A percentile compares a stretch with the other conserved stretches of the same genome.
Conservation (phyloP, 2,329 filamentous ascomycete species). For the Exophiala phaeomuriformis region DNA sequence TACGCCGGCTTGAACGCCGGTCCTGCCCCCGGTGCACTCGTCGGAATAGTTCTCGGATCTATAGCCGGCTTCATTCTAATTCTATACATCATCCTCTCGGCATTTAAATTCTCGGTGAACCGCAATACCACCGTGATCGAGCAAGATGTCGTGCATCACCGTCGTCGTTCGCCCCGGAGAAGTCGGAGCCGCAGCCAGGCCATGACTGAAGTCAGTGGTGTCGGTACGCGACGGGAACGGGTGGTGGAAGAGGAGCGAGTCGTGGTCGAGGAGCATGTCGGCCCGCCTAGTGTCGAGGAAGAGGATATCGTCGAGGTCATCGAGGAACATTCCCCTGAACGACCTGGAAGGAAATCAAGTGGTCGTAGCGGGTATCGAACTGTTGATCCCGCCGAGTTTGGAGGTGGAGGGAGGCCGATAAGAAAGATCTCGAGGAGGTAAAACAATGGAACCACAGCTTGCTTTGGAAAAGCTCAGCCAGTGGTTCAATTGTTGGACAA, state of each 20-base stretch:
- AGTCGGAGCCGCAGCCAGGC: constrained; percentile 7
- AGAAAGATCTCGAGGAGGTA: constrained; percentile 21
- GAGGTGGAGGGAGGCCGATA: constrained; percentile 21
- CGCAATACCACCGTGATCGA: constrained; percentile 10
- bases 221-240: constrained; percentile 5
- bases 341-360: constrained; percentile 12
- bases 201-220: constrained; percentile 6
- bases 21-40: constrained; percentile 43
- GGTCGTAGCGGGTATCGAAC: constrained; percentile 25
- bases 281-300: constrained; percentile 13
- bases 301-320: constrained; percentile 29
- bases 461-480: too few species aligned
- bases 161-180: constrained; percentile 9
- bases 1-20: constrained; percentile 50
- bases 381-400: constrained; percentile 27
- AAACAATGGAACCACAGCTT: too few species aligned
- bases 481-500: too few species aligned
- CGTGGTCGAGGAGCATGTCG: constrained; percentile 19
- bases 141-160: constrained; percentile 20
- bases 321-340: constrained; percentile 26
- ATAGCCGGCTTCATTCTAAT: constrained; percentile 48
- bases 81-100: constrained; percentile 40
- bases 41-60: constrained; percentile 42
- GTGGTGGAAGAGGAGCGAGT: constrained; percentile 17
- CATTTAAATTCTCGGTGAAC: constrained; percentile 8